Percentiles rank a stretch among this genome's conserved stretches.
Evolutionary conservation across 805 yeast genomes (phyloP).

Genomic region (Pichia occidentalis): DNA sequence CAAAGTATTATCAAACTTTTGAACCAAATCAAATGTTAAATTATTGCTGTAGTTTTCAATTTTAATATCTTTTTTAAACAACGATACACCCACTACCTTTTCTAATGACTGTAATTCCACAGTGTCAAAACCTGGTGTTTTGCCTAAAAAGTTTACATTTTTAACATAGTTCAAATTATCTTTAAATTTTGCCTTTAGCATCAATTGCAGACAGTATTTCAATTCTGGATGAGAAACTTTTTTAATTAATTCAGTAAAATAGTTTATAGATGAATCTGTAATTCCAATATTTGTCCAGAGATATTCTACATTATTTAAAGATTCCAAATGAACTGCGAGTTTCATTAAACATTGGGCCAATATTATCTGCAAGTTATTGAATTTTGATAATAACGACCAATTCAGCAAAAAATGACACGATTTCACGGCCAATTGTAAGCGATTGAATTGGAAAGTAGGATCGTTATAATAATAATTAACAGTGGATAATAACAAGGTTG

Average conservation of each 20-base stretch:
- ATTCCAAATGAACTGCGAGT: slow-evolving; percentile 15
- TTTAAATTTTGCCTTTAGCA: slow-evolving; percentile 8
- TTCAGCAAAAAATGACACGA: slow-evolving; percentile 25
- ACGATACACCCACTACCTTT: background rate
- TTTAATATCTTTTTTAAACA: background rate
- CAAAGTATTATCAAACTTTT: background rate
- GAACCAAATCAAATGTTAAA: background rate
- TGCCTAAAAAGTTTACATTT: too few species aligned
- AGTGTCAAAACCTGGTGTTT: too few species aligned
- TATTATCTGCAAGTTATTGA: slow-evolving; percentile 22
- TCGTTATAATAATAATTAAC: slow-evolving; percentile 18
- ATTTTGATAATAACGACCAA: slow-evolving; percentile 24
- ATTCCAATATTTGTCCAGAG: slow-evolving; percentile 22
- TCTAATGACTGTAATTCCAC: slow-evolving; percentile 2
- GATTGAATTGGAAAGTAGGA: slow-evolving; percentile 13
- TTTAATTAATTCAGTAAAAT: slow-evolving; percentile 8
- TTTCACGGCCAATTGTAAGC: slow-evolving; percentile 16
- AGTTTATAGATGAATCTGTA: slow-evolving; percentile 11
- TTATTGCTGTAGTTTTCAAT: background rate
- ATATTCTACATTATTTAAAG: slow-evolving; percentile 15
- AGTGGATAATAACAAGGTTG: slow-evolving; percentile 21
- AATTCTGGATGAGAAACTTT: slow-evolving; percentile 18
- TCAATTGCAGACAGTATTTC: slow-evolving; percentile 17
- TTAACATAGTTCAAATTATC: too few species aligned
- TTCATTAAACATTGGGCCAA: slow-evolving; percentile 26